Evolutionary conservation across 2,329 filamentous ascomycete genomes (phyloP).

Genomic region (Scleromitrula shiraiana): DNA sequence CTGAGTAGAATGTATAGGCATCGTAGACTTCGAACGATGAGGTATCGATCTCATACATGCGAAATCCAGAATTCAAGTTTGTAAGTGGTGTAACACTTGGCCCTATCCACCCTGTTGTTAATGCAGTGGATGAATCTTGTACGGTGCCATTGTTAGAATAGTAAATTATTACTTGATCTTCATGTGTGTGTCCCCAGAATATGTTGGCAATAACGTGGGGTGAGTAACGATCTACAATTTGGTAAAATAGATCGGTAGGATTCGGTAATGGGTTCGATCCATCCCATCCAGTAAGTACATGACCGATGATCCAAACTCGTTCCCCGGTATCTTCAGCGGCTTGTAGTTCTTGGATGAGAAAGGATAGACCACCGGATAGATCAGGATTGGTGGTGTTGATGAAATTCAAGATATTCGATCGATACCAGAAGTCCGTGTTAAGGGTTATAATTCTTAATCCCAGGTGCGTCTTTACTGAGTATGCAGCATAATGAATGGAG

Average conservation of each 20-base stretch:
- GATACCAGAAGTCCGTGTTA: constrained; percentile 44
- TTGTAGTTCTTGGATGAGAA: constrained; percentile 44
- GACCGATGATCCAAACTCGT: constrained; percentile 46
- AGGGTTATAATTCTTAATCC: constrained; percentile 44
- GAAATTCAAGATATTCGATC: constrained; percentile 39
- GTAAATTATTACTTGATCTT: constrained; percentile 46
- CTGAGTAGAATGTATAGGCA: constrained; percentile 45
- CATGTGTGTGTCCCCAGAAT: constrained; percentile 48
- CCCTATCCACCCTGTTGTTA: constrained; percentile 44
- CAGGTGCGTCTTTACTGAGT: constrained; percentile 45
- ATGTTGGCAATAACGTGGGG: constrained; percentile 47
- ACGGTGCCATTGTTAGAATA: constrained; percentile 44
- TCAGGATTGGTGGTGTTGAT: constrained; percentile 46
- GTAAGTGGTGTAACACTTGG: constrained; percentile 45
- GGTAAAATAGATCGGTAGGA: constrained; percentile 46
- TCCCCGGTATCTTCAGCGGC: constrained; percentile 43
- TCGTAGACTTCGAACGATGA: constrained; percentile 45
- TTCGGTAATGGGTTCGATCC: constrained; percentile 45
- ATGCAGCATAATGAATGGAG: constrained; percentile 46
- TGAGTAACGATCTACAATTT: constrained; percentile 46
- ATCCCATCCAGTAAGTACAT: constrained; percentile 49
- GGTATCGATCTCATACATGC: constrained; percentile 48
- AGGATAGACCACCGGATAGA: constrained; percentile 39
- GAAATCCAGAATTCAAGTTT: constrained; percentile 45
- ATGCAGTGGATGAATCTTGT: constrained; percentile 33